Percentiles rank a stretch among this genome's conserved stretches.
Evolutionary conservation across 2,329 filamentous ascomycete species (phyloP).

Genomic region (Podosphaera aphanis): DNA sequence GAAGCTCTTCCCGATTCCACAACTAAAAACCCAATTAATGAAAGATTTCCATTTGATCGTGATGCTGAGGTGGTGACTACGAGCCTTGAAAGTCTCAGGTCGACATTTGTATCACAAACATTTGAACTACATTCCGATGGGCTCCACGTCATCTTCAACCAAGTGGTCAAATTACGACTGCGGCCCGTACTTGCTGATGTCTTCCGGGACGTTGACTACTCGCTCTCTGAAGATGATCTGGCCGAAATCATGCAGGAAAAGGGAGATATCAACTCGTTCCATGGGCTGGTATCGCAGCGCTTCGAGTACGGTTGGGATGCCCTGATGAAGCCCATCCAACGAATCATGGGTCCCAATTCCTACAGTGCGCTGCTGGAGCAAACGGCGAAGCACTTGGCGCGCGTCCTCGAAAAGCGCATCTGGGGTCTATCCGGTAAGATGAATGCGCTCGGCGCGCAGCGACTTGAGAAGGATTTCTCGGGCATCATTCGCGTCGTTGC

Average conservation of each 20-base stretch:
- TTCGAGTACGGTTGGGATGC: conserved; percentile 74
- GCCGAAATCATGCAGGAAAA: conserved; percentile 28
- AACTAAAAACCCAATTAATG: conserved; percentile 21
- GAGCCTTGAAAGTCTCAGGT: conserved; percentile 43
- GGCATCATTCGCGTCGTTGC: conserved; percentile 47
- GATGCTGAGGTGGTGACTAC: conserved; percentile 48
- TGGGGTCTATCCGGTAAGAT: conserved; percentile 54
- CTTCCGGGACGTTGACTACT: conserved; percentile 81
- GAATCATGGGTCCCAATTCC: conserved; percentile 57
- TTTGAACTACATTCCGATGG: conserved; percentile 66
- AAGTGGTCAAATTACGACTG: conserved; percentile 66
- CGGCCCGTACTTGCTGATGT: conserved; percentile 67
- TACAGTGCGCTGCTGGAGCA: conserved; percentile 54
- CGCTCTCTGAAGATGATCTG: conserved; percentile 37
- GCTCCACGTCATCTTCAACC: conserved; percentile 63
- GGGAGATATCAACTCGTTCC: conserved; percentile 23
- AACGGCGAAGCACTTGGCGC: conserved; percentile 51
- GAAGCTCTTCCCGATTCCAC: conserved; percentile 19
- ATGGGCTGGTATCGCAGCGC: conserved; percentile 50
- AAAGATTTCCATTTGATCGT: conserved; percentile 58
- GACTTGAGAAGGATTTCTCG: conserved; percentile 64
- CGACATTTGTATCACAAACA: conserved; percentile 53
- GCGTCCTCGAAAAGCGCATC: conserved; percentile 67
- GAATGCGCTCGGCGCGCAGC: conserved; percentile 58
- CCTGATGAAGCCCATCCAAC: conserved; percentile 62